Evolutionary conservation across 495 filamentous ascomycete genomes (phyloP).

Genomic region (Aspergillus hancockii): DNA sequence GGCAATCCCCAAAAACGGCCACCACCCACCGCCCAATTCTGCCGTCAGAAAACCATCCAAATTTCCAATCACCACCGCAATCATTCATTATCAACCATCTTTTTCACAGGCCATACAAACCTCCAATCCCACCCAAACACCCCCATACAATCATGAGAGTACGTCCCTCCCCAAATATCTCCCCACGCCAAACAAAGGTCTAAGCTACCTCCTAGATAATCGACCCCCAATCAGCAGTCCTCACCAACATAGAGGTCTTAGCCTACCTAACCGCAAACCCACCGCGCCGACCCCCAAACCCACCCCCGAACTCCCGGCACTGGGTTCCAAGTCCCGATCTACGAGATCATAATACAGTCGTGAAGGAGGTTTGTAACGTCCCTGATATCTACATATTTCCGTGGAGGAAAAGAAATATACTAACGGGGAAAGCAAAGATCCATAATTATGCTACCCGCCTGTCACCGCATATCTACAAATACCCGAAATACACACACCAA

Average conservation of each 20-base stretch:
- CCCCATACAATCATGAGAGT: conserved; percentile 32
- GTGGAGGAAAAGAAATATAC: neutral
- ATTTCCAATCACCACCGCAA: conserved; percentile 1
- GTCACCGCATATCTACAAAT: conserved; percentile 39
- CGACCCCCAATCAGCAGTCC: conserved; percentile 60
- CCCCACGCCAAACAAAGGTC: too few relatives aligned
- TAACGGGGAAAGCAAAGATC: conserved; percentile 28
- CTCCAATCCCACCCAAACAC: neutral
- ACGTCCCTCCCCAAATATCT: too few relatives aligned
- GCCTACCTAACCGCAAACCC: conserved; percentile 54
- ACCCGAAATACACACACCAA: conserved; percentile 32
- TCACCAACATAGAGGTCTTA: conserved; percentile 68
- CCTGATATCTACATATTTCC: neutral
- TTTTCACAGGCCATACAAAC: neutral
- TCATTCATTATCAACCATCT: neutral
- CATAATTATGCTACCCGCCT: conserved; percentile 47
- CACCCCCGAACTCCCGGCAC: conserved; percentile 39
- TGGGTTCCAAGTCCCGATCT: conserved; percentile 47
- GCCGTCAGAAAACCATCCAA: conserved; percentile 13
- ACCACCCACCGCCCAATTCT: conserved; percentile 4
- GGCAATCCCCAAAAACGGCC: neutral
- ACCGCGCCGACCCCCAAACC: conserved; percentile 42
- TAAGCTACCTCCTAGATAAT: conserved; percentile 62
- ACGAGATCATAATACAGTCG: conserved; percentile 51
- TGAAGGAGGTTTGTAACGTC: conserved; percentile 44